These are phyloP conservation scores for Calonectria pauciramosa DNA, from an alignment of 2,329 filamentous ascomycete species.

Conservation along the genomic window DNA sequence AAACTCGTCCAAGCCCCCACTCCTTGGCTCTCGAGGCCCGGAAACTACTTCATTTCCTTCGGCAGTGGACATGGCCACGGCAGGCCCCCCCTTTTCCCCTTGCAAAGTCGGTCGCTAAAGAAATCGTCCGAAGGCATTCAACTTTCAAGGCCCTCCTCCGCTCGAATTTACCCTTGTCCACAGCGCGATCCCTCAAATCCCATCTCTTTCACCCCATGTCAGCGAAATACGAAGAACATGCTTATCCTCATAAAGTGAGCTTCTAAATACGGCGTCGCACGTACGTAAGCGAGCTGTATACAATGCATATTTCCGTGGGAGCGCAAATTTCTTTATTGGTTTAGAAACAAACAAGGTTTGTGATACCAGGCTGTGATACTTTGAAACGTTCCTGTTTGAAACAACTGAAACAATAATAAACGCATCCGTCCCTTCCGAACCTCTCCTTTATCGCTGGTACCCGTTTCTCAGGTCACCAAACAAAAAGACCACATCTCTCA, in stretches of 20 bases:
- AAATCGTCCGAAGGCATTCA: conserved; percentile 5
- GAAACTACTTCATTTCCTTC: conserved; percentile 25
- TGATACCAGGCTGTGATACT: neutral
- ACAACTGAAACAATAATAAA: conserved; percentile 10
- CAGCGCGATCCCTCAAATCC: neutral
- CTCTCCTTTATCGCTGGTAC: neutral
- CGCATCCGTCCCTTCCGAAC: neutral
- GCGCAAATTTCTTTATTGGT: neutral
- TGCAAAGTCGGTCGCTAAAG: conserved; percentile 26
- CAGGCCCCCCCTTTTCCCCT: conserved; percentile 29
- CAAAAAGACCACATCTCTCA: neutral
- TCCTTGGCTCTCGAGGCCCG: conserved; percentile 32
- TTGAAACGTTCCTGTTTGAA: conserved; percentile 9
- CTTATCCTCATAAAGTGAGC: neutral
- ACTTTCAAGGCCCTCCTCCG: neutral
- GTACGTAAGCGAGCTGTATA: neutral
- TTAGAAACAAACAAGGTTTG: conserved; percentile 2
- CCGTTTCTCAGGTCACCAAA: neutral
- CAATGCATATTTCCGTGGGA: neutral
- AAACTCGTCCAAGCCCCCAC: conserved; percentile 27
- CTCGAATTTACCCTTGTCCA: neutral
- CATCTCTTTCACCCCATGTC: neutral
- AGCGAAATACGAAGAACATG: neutral
- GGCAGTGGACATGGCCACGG: conserved; percentile 15
- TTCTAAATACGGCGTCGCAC: neutral